Base-by-base conservation (phyloP, 2,329 filamentous ascomycete genomes). In the Diaporthe citrichinensis region DNA sequence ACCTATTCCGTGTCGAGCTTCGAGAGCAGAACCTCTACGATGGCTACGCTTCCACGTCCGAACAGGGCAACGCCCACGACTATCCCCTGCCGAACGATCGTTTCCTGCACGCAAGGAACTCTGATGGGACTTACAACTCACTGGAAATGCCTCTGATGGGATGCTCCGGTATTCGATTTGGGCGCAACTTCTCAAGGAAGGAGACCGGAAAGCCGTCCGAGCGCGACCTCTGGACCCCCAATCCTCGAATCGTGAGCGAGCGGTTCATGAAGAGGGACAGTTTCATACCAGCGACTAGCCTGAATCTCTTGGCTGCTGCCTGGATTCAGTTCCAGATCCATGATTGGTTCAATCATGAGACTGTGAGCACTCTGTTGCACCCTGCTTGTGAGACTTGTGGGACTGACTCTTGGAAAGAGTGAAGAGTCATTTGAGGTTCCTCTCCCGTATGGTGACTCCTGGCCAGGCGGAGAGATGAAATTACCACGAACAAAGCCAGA, bases 251-350 rank as follows among this genome's bases (percentile, higher is more conserved):
- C 20, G 80, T 88, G 61, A 87, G 85, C 73, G 81, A 87, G 59
- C 79, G 79, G 55, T 82, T 88, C 72, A 81, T 88, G 81, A 82
- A 82, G 28, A 81, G 86, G 12, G 82, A 84, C n/a, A 80, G 76
- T 3, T 88, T 88, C 77, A 85, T 85, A 34, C 86, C 85, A 4
- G 86, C 86, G 0, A 87, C 85, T 0, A 85, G 81, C 1, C 73
- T 88, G 74, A 88, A 88, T 73, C 76, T 88, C 53, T 79, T 88
- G 9, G 86, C 86, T 3, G 86, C 86, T 20, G 86, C 86, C 1
- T 88, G 86, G 86, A 87, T 88, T n/a, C 86, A 88, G 77, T 87
- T 88, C 71, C 85, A 87, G 73, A 84, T 84, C 0, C 86, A 87
- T 73, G 85, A 86, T 74, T 87, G 85, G 85, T 83, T 84, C 71